These are phyloP conservation scores for Neopestalotiopsis sp. DNA, from an alignment of 2,329 filamentous ascomycete genomes.

Conservation along the genomic window DNA sequence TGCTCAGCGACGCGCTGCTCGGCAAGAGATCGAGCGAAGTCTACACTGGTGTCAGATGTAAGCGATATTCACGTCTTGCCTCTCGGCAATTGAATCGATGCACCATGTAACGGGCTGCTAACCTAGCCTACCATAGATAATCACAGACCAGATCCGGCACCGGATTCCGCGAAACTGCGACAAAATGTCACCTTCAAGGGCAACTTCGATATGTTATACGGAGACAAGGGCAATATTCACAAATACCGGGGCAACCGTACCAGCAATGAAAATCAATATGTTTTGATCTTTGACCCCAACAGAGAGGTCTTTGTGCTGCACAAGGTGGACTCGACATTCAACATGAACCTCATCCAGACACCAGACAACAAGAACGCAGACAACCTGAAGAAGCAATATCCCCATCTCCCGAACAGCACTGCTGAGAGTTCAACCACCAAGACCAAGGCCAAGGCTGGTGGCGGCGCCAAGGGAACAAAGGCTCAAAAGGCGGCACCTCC, in stretches of 20 bases:
- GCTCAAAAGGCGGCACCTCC: neutral
- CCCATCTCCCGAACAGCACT: conserved; percentile 59
- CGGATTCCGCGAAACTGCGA: conserved; percentile 55
- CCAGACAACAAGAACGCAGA: conserved; percentile 68
- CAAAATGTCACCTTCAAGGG: conserved; percentile 52
- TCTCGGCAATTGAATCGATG: neutral
- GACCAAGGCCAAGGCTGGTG: conserved; percentile 24
- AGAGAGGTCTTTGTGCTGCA: conserved; percentile 83
- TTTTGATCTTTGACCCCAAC: conserved; percentile 76
- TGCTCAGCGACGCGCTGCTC: conserved; percentile 66
- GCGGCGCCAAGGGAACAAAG: conserved; percentile 19
- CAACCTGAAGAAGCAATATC: conserved; percentile 68
- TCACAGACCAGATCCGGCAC: conserved; percentile 61
- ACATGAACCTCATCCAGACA: conserved; percentile 81
- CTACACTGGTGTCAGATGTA: conserved; percentile 67
- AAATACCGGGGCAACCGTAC: conserved; percentile 65
- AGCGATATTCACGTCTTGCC: conserved; percentile 24
- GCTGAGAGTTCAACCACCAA: conserved; percentile 24
- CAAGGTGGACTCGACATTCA: conserved; percentile 78
- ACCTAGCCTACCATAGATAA: conserved; percentile 55
- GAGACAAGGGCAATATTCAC: conserved; percentile 59
- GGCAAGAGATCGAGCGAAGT: conserved; percentile 61
- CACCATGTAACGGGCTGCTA: neutral
- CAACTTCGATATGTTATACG: conserved; percentile 61
- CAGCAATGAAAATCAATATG: conserved; percentile 61